Base-by-base conservation (phyloP, 345 rosid genomes). In the Hibiscus mutabilis region DNA sequence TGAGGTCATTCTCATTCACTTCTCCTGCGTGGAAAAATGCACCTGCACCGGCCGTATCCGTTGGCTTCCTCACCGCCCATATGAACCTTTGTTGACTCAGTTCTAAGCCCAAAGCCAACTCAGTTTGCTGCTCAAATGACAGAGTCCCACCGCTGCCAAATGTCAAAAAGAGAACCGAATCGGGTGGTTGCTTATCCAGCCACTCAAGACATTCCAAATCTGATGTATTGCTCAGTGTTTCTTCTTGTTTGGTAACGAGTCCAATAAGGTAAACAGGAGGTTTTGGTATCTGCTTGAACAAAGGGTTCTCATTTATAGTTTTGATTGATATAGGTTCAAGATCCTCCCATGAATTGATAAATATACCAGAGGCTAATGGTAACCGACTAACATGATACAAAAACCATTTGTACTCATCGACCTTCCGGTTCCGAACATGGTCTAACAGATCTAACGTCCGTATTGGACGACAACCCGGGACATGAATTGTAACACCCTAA, bases 321-420 rank as follows among this genome's bases (percentile, higher is more conserved):
- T 51, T 58, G 1, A 83, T 69, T 13, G 79, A 55, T 3, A 18
- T 10, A 0, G 81, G 68, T 62, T 87, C 75, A 71, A 85, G 68
- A 22, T 79, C 88, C 44, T 83, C 82, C 88, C 86, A 85, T 1
- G 81, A 79, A 74, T 84, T 87, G 18, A 85, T 13, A 73, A 87
- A 73, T 60, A 85, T 73, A 22, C 86, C 91, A 61, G 79, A 79
- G 9, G 78, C 80, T 60, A 31, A 37, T 0, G 80, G 51, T 1
- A 76, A 52, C 55, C 72, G 71, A 33, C 63, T 67, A n/a, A 53
- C 49, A 27, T 12, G 58, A 40, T 29, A 15, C 3, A 58, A 33
- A 35, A 25, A 67, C 60, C 35, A 40, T 27, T 52, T 52, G 52
- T 73, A 73, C 11, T 60, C 68, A 2, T 62, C 68, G 13, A 3